Base-by-base conservation (phyloP, 345 rosid genomes). In the Viola odorata region DNA sequence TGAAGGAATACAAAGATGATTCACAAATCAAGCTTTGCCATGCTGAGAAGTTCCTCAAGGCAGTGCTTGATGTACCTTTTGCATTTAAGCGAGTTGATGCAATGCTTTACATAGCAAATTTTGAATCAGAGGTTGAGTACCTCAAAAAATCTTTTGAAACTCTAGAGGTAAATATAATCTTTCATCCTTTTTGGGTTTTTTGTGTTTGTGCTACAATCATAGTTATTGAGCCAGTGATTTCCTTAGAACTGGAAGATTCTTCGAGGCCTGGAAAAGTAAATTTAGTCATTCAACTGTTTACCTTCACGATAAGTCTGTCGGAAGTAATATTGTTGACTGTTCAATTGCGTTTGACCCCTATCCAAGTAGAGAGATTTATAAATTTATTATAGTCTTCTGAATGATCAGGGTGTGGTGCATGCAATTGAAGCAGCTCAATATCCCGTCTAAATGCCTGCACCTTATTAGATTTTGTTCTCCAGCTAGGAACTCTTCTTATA, bases 11-110 rank as follows among this genome's bases (percentile, higher is more conserved):
- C 15, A 41, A 52, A 7, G 76, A 62, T 5, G 64, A 66, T 41
- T 47, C 50, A 10, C 5, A 51, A 15, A 40, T 63, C 56, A 53
- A 44, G 37, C 67, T 72, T 10, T 67, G 76, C 37, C 71, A 66
- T 14, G 71, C 76, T 12, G 76, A 72, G 55, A 70, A 69, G 50
- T 72, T 72, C 62, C 70, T 72, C 12, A 72, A 72, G 56, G 37
- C 61, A 15, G 5, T 72, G 64, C 70, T 72, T 17, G 76, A 72
- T 15, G 50, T 72, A 32, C 76, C 76, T 0, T 72, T 61, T 57
- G 76, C 76, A 7, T 72, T 72, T 10, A 72, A 62, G 58, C 67
- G 71, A 45, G 60, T 72, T 37, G 76, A 66, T 5, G 45, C 71
- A 9, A 49, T 72, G 16, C n/a, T 72, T 41, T 72, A 65, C 55